Conservation (phyloP, 1,139 yeast genomes). For the Geotrichum restrictum region DNA sequence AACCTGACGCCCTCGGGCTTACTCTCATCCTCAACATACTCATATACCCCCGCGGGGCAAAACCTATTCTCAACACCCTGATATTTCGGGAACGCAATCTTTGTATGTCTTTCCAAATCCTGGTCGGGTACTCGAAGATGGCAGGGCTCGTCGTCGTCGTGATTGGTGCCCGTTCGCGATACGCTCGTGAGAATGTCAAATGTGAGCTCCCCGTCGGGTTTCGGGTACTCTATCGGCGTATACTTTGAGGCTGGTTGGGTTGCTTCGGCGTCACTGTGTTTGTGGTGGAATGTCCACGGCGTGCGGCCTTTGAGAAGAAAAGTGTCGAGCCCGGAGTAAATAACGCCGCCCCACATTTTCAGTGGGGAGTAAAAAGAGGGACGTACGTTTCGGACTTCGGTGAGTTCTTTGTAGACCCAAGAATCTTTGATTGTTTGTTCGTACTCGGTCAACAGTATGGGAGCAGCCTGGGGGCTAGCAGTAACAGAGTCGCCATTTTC, state of each 20-base stretch:
- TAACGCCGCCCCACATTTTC: conserved; percentile 74
- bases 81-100: conserved; percentile 63
- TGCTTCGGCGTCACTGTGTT: conserved; percentile 63
- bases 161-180: conserved; percentile 92
- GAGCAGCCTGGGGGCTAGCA: conserved; percentile 27
- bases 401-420: conserved; percentile 81
- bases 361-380: conserved; percentile 78
- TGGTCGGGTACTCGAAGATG: conserved; percentile 76
- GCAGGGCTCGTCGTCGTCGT: conserved; percentile 88
- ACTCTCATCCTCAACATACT: conserved; percentile 68
- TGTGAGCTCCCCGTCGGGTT: conserved; percentile 86
- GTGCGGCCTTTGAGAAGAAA: conserved; percentile 68
- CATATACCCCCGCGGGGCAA: conserved; percentile 98
- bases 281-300: conserved; percentile 83
- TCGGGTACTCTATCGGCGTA: conserved; percentile 78
- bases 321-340: conserved; percentile 82
- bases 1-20: conserved; percentile 65
- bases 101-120: conserved; percentile 64
- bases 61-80: conserved; percentile 86
- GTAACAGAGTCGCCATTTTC: no score
- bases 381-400: conserved; percentile 80
- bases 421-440: conserved; percentile 64
- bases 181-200: conserved; percentile 91
- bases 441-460: conserved; percentile 51
- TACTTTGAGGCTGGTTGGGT: conserved; percentile 65